phyloP scores from a whole-genome alignment of 352 stramenopile species.

The Globisporangium viniferum region DNA sequence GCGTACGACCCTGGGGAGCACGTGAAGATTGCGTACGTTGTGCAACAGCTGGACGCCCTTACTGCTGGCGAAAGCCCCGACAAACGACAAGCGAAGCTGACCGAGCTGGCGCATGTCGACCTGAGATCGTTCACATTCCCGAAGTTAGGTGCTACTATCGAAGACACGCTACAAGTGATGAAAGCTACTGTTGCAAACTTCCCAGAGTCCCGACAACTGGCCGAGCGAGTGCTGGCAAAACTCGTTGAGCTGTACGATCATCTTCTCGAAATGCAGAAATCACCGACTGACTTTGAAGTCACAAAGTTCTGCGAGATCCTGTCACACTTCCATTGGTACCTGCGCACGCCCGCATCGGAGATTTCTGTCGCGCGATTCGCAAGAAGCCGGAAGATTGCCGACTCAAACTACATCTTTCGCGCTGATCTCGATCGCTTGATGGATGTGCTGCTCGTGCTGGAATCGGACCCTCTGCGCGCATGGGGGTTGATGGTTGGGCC shows the following conservation, averaged over 20 bases:
- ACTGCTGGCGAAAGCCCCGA: not conserved
- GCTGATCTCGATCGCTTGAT: constrained; percentile 1
- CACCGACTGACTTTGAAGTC: not conserved
- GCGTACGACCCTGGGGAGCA: constrained; percentile 5
- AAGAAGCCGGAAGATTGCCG: constrained; percentile 1
- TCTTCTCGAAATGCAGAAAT: not conserved
- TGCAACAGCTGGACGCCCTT: constrained; percentile 5
- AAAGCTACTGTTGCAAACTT: not conserved
- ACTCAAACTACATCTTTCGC: not conserved
- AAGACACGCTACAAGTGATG: not conserved
- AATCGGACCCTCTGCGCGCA: not conserved
- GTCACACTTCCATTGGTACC: not conserved
- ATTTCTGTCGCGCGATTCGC: not conserved
- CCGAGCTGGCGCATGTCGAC: not conserved
- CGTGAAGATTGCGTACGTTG: constrained; percentile 11
- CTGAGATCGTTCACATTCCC: not conserved
- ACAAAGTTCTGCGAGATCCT: not conserved
- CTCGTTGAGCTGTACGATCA: not conserved
- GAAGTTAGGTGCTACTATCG: not conserved
- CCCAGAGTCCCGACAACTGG: not conserved
- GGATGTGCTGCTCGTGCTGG: not conserved
- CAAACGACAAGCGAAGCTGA: not conserved
- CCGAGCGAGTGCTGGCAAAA: not conserved
- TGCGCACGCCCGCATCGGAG: not conserved
- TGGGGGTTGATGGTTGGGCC: not conserved